A percentile compares a stretch with the other conserved stretches of the same genome.
Conservation (phyloP, 352 stramenopile genomes). For the Pythium myriotylum region DNA sequence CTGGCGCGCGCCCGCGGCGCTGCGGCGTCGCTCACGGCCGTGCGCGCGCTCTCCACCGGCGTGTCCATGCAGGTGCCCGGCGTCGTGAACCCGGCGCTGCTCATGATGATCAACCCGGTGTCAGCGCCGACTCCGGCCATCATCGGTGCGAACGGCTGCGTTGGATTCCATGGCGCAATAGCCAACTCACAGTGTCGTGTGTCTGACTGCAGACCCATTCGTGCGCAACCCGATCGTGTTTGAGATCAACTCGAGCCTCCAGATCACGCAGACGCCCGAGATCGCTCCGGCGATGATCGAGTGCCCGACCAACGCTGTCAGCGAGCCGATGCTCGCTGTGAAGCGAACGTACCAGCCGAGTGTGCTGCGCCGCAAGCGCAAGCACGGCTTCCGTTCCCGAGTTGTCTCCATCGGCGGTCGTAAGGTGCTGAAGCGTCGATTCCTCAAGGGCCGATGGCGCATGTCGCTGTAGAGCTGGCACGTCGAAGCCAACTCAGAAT, state of each 20-base stretch:
- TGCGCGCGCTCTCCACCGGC: conserved; percentile 16
- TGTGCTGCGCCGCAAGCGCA: conserved; percentile 84
- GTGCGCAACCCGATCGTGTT: conserved; percentile 46
- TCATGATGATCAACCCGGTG: conserved; percentile 29
- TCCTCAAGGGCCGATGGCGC: conserved; percentile 82
- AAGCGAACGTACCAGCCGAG: conserved; percentile 89
- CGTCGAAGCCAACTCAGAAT: background rate
- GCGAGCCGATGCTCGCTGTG: conserved; percentile 72
- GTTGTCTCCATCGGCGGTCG: conserved; percentile 75
- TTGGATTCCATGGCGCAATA: too few relatives aligned
- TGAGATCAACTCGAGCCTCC: conserved; percentile 37
- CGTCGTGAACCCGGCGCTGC: conserved; percentile 19
- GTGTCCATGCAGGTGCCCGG: conserved; percentile 1
- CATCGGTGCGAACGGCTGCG: conserved; percentile 14
- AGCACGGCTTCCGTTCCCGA: conserved; percentile 84
- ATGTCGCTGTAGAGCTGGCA: conserved; percentile 69
- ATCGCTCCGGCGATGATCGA: conserved; percentile 36
- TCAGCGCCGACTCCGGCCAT: conserved; percentile 18
- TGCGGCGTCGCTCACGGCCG: background rate
- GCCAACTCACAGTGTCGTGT: background rate
- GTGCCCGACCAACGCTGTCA: conserved; percentile 49
- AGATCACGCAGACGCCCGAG: conserved; percentile 45
- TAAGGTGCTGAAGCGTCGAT: conserved; percentile 80
- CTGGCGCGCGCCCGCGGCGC: conserved; percentile 13
- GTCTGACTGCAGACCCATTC: conserved; percentile 34